Evolutionary conservation across 2,329 filamentous ascomycete species (phyloP), one percentile per base, ranked within the genome.

Genomic region (Penicillium rolfsii): DNA sequence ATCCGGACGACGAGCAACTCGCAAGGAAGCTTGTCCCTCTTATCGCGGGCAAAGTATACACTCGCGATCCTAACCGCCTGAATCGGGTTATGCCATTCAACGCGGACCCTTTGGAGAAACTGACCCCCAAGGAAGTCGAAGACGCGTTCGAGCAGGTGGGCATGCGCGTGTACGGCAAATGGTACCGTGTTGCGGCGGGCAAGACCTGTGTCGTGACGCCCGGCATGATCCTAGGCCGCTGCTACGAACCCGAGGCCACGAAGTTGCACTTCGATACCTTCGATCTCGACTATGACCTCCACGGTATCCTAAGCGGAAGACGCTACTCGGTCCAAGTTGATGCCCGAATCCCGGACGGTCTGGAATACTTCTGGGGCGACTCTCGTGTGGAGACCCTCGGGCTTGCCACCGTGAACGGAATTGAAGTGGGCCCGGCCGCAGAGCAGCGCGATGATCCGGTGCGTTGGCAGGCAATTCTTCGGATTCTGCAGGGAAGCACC

Each of bases 331-430:
- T 71, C 0, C 63, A 75, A 12, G 73, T 79, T 16, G 83, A 88
- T 59, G 62, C 74, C 0, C 82, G 85, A 2, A 84, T 87, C 30
- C 68, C 74, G 0, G 55, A 67, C 1, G 78, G 75, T 14, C 77
- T 80, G 28, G 72, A 74, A 0, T 88, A 85, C 85, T 85, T 82
- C 70, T 86, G 83, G 81, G 84, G 80, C 0, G 85, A 88, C 55
- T 78, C 77, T 24, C 79, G 86, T 1, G 81, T 81, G 0, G 82
- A 87, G 52, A 82, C 84, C 0, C 78, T 88, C 0, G 83, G 83
- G 30, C 67, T 88, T 5, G 80, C 81, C 30, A 81, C 81, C 3
- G 71, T 87, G 40, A 87, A 87, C 61, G 83, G 82, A 1, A 67
- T 81, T 1, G 82, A 84, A 33, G 80, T 84, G 5, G 78, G 82